Evolutionary conservation across 2,329 filamentous ascomycete genomes (phyloP).

Genomic region (Trichothecium roseum): DNA sequence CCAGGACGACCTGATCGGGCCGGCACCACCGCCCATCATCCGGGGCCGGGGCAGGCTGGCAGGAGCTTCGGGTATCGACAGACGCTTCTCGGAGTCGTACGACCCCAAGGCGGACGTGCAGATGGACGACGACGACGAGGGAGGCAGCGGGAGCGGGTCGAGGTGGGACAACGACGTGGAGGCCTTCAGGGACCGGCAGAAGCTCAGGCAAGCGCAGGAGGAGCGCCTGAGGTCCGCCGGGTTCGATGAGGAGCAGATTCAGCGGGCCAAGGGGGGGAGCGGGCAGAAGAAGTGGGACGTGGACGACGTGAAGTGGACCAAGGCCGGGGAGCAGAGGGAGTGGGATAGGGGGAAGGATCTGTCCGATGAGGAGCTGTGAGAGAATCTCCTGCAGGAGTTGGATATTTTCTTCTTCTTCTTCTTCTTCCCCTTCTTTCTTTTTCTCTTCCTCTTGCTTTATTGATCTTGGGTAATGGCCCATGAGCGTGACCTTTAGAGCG

Average conservation of each 20-base stretch:
- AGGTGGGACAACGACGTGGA: slow-evolving; percentile 78
- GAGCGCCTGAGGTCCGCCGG: slow-evolving; percentile 68
- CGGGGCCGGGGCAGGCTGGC: slow-evolving; percentile 62
- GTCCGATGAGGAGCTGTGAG: slow-evolving; percentile 11
- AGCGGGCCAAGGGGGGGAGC: slow-evolving; percentile 47
- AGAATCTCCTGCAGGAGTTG: too few relatives aligned
- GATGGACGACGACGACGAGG: slow-evolving; percentile 30
- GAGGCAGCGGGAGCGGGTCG: slow-evolving; percentile 41
- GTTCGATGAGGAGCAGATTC: slow-evolving; percentile 65
- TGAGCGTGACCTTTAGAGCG: too few relatives aligned
- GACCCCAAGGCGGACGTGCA: slow-evolving; percentile 47
- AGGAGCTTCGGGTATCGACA: slow-evolving; percentile 60
- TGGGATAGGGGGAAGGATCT: slow-evolving; percentile 53
- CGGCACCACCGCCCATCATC: slow-evolving; percentile 43
- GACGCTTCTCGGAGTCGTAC: slow-evolving; percentile 63
- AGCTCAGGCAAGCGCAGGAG: slow-evolving; percentile 65
- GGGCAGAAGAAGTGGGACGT: slow-evolving; percentile 46
- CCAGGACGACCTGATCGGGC: slow-evolving; percentile 72
- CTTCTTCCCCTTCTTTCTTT: too few relatives aligned
- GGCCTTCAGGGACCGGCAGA: slow-evolving; percentile 66
- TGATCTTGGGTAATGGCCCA: too few relatives aligned
- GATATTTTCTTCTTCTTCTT: too few relatives aligned
- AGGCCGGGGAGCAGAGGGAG: slow-evolving; percentile 51
- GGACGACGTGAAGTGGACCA: slow-evolving; percentile 64
- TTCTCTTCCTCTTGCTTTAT: too few relatives aligned